A percentile compares a stretch with the other conserved stretches of the same genome.
Evolutionary conservation across 352 stramenopile genomes (phyloP).

Genomic region (Pythium monospermum): DNA sequence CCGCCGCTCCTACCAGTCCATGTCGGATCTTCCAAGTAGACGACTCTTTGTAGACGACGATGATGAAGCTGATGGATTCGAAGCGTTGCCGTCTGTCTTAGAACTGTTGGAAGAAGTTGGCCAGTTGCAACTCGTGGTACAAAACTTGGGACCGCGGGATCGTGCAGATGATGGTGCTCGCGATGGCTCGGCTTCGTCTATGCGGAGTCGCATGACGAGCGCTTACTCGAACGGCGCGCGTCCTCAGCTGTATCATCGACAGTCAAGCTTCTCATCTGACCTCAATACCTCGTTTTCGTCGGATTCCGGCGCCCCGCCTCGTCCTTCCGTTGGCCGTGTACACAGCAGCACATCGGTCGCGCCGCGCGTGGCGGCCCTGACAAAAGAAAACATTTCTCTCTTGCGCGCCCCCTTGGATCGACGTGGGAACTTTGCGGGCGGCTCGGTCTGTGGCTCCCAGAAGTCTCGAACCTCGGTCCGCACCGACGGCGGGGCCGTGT

Average conservation of each 20-base stretch:
- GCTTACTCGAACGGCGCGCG: conserved; percentile 11
- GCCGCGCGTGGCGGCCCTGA: conserved; percentile 65
- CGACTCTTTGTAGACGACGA: conserved; percentile 19
- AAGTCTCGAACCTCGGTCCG: conserved; percentile 67
- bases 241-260: conserved; percentile 8
- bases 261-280: conserved; percentile 18
- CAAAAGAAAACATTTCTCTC: conserved; percentile 74
- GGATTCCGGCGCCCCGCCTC: conserved; percentile 35
- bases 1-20: conserved; percentile 2
- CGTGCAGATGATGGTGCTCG: conserved; percentile 8
- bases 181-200: conserved; percentile 18
- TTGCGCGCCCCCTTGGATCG: conserved; percentile 39
- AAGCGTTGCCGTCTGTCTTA: conserved; percentile 34
- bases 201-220: conserved; percentile 13
- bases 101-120: conserved; percentile 53
- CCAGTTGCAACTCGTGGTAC: conserved; percentile 38
- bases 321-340: conserved; percentile 25
- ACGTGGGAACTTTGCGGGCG: conserved; percentile 29
- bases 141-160: conserved; percentile 9
- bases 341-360: too few relatives aligned
- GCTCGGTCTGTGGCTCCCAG: conserved; percentile 67
- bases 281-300: conserved; percentile 25
- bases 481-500: conserved; percentile 76
- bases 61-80: conserved; percentile 15
- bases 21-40: conserved; percentile 27